These are phyloP conservation scores for Penicillium manginii DNA, from an alignment of 495 filamentous ascomycete genomes.

Conservation along the genomic window DNA sequence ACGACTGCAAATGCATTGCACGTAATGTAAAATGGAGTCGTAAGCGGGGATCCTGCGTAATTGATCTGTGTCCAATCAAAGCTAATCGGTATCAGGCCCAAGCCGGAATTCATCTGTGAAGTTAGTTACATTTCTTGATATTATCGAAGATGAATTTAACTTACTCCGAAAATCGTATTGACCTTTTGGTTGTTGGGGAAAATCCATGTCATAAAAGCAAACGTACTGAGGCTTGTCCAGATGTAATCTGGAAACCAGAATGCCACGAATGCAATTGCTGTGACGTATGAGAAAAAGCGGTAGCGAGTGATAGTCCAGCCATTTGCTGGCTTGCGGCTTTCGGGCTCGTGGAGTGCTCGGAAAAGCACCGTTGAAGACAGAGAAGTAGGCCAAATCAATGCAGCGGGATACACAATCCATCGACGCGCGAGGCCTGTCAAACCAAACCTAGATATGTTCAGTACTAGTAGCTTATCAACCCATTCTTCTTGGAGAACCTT, in stretches of 20 bases:
- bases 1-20: slow-evolving; percentile 46
- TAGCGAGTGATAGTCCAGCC: slow-evolving; percentile 61
- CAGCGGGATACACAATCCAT: slow-evolving; percentile 59
- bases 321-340: slow-evolving; percentile 47
- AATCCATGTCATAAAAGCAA: slow-evolving; percentile 67
- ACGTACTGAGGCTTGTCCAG: slow-evolving; percentile 66
- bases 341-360: slow-evolving; percentile 50
- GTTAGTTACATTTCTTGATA: slow-evolving; percentile 61
- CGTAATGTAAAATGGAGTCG: slow-evolving; percentile 57
- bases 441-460: slow-evolving; percentile 38
- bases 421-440: slow-evolving; percentile 66
- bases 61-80: slow-evolving; percentile 66
- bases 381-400: slow-evolving; percentile 39
- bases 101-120: slow-evolving; percentile 72
- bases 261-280: slow-evolving; percentile 49
- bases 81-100: slow-evolving; percentile 78
- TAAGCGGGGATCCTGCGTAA: slow-evolving; percentile 52
- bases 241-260: slow-evolving; percentile 82
- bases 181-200: slow-evolving; percentile 60
- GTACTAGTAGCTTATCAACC: not conserved
- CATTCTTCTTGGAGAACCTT: slow-evolving; percentile 11
- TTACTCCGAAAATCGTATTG: slow-evolving; percentile 68
- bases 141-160: slow-evolving; percentile 65
- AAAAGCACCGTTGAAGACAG: slow-evolving; percentile 34
- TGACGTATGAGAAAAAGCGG: slow-evolving; percentile 56